Evolutionary conservation across 768 basidiomycete genomes (phyloP), one percentile per base, ranked within the genome.

Genomic region (Lactarius indigo): DNA sequence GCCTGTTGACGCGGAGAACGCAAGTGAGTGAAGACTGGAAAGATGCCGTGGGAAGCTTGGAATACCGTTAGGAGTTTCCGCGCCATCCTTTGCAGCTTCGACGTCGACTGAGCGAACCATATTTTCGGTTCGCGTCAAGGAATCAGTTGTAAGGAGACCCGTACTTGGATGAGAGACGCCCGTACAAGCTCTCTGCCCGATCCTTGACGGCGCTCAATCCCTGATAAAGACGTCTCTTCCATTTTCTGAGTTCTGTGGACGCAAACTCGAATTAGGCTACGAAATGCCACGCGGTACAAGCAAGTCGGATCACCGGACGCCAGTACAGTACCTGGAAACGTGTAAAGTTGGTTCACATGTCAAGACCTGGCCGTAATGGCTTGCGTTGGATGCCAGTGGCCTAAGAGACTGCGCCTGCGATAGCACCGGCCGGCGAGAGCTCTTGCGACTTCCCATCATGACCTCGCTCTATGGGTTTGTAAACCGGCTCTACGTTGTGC

Each of bases 381-480:
- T n/a, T n/a, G n/a, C n/a, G n/a, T n/a, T n/a, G n/a, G n/a, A n/a
- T n/a, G n/a, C n/a, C n/a, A n/a, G n/a, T n/a, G n/a, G n/a, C n/a
- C n/a, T n/a, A 35, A 12, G 33, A 35, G 33, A 35, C 33, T 10
- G 33, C 33, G 12, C 33, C 33, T 2, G 33, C 33, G 35, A 37
- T 37, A 12, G 6, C 20, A 9, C 52, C 28, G 54, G 13, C 54
- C 17, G 26, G 18, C 10, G 7, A 31, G 30, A 2, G 2, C n/a
- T 50, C 20, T 30, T 47, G 39, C 61, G 2, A 37, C 8, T 23
- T 2, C 9, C 33, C 28, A 62, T 26, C 55, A 66, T 66, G 65
- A 3, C 65, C 17, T 66, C 65, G 37, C 60, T 66, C 35, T 66
- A 66, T 12, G 60, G 65, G 10, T 62, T 66, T 15, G n/a, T 23